Evolutionary conservation across 2,329 filamentous ascomycete genomes (phyloP).

Genomic region (Fusarium tjaetaba): DNA sequence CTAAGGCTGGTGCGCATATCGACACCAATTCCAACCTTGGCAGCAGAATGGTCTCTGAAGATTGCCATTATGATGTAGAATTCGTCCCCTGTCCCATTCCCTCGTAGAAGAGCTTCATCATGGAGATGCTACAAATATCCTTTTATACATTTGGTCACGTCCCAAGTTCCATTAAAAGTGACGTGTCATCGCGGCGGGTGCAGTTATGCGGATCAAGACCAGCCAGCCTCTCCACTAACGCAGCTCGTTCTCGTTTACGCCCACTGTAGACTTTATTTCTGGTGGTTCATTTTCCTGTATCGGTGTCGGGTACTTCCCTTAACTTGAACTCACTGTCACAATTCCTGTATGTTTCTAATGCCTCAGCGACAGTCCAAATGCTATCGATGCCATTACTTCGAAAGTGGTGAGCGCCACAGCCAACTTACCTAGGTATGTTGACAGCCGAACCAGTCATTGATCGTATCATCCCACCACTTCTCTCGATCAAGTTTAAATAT

Average conservation of each 20-base stretch:
- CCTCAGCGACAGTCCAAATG: neutral
- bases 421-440: neutral
- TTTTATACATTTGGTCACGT: neutral
- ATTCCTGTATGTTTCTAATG: neutral
- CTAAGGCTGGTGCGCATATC: neutral
- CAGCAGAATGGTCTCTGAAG: neutral
- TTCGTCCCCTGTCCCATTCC: neutral
- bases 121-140: neutral
- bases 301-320: neutral
- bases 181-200: neutral
- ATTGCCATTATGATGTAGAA: neutral
- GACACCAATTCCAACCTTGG: neutral
- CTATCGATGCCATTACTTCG: neutral
- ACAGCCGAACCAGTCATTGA: neutral
- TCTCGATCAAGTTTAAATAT: neutral
- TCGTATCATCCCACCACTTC: neutral
- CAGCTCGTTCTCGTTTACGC: neutral
- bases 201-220: neutral
- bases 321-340: neutral
- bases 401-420: neutral
- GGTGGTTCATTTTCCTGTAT: neutral
- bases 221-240: neutral
- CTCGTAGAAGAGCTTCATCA: neutral
- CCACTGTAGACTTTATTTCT: neutral
- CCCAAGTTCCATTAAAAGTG: neutral